phyloP scores from a whole-genome alignment of 208 protist genomes.

The Acanthamoeba healyi region DNA sequence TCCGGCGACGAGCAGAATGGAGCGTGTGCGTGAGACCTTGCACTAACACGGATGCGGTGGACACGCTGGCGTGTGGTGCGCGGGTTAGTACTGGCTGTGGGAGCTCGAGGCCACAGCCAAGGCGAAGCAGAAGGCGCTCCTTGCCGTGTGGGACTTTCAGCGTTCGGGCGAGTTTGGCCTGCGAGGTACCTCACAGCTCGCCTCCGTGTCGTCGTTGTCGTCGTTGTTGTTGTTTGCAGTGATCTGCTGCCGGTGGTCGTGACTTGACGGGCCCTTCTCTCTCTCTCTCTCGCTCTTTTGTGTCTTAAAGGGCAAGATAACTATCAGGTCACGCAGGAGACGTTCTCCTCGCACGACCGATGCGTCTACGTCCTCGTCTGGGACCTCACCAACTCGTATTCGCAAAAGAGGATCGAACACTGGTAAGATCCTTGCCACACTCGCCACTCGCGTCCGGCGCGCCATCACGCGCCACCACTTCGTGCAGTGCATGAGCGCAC shows the following conservation, averaged over 20 bases:
- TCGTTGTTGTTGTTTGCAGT: background rate
- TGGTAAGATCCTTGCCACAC: background rate
- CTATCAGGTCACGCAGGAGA: slow-evolving; percentile 42
- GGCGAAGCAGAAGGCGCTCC: slow-evolving; percentile 44
- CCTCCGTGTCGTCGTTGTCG: background rate
- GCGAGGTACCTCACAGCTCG: background rate
- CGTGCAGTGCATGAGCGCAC: background rate
- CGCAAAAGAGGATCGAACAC: slow-evolving; percentile 55
- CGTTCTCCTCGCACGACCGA: slow-evolving; percentile 6
- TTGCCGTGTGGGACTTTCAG: slow-evolving; percentile 60
- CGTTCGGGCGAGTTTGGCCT: slow-evolving; percentile 29
- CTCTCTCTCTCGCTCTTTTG: background rate
- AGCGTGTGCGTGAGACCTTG: too few relatives aligned
- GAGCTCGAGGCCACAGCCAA: slow-evolving; percentile 11
- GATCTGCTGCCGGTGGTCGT: background rate
- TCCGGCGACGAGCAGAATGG: too few relatives aligned
- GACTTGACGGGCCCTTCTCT: background rate
- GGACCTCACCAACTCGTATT: slow-evolving; percentile 50
- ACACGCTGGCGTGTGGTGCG: background rate
- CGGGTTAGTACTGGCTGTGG: slow-evolving; percentile 18
- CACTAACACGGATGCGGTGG: background rate
- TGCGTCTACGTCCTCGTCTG: slow-evolving; percentile 39
- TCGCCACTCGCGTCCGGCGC: background rate
- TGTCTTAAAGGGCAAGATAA: slow-evolving; percentile 51
- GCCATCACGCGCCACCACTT: background rate